Percentiles rank a stretch among this genome's conserved stretches.
phyloP scores from a whole-genome alignment of 2,329 filamentous ascomycete species.

The Rosellinia necatrix region DNA sequence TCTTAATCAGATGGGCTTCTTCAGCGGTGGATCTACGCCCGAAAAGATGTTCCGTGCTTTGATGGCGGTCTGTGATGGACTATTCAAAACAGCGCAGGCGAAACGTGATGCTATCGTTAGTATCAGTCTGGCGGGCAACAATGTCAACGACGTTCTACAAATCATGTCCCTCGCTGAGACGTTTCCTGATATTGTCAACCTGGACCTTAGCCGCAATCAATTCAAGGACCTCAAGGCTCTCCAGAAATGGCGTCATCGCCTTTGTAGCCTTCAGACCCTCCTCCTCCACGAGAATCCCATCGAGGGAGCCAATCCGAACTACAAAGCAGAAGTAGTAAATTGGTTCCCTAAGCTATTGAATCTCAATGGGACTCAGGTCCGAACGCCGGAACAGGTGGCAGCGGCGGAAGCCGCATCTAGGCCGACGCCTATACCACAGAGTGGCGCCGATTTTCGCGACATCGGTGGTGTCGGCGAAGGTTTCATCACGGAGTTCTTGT shows the following conservation, averaged over 20 bases:
- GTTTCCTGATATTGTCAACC: constrained; percentile 83
- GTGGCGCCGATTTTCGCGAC: constrained; percentile 73
- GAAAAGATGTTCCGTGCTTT: constrained; percentile 91
- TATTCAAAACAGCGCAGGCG: constrained; percentile 72
- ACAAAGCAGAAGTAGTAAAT: constrained; percentile 69
- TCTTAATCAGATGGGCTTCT: constrained; percentile 75
- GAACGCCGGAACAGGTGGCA: constrained; percentile 71
- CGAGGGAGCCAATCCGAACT: constrained; percentile 61
- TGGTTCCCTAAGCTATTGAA: constrained; percentile 84
- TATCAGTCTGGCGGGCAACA: constrained; percentile 81
- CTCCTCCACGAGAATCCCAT: constrained; percentile 80
- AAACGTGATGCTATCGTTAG: constrained; percentile 81
- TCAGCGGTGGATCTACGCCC: constrained; percentile 70
- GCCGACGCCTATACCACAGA: constrained; percentile 64
- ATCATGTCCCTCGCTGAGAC: constrained; percentile 78
- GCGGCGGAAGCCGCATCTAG: constrained; percentile 55
- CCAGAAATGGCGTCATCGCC: constrained; percentile 77
- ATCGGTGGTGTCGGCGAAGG: constrained; percentile 73
- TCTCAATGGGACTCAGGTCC: constrained; percentile 75
- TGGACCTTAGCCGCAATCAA: constrained; percentile 86
- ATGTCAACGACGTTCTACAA: constrained; percentile 70
- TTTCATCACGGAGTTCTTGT: constrained; percentile 76
- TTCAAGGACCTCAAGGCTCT: constrained; percentile 71
- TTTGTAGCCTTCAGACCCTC: constrained; percentile 78
- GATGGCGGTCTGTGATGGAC: constrained; percentile 81